These are phyloP conservation scores for Boletus subcaerulescens DNA, from an alignment of 768 basidiomycete species.

Conservation along the genomic window DNA sequence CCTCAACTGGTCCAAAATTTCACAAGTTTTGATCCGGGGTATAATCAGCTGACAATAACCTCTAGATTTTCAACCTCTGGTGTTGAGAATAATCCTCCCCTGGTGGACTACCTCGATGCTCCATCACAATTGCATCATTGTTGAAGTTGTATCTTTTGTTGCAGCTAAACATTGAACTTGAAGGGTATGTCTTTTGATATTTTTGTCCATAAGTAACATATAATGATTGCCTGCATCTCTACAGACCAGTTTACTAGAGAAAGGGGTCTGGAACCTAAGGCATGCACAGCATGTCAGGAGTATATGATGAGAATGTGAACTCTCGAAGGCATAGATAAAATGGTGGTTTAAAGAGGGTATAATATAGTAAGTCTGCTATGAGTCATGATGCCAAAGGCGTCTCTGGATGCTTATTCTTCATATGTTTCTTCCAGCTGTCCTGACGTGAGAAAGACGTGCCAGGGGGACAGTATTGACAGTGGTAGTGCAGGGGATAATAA, in stretches of 20 bases:
- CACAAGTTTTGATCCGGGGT: no score
- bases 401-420: conserved; percentile 7
- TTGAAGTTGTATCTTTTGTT: no score
- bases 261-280: not conserved
- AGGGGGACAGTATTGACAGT: conserved; percentile 11
- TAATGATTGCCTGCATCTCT: not conserved
- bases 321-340: not conserved
- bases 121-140: no score
- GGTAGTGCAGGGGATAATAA: conserved; percentile 15
- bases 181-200: not conserved
- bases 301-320: not conserved
- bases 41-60: no score
- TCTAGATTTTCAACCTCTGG: no score
- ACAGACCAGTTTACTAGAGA: not conserved
- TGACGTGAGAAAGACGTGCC: conserved; percentile 20
- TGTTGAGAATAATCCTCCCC: not conserved
- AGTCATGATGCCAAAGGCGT: not conserved
- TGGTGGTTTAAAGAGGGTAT: not conserved
- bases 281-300: no score
- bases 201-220: not conserved
- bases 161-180: not conserved
- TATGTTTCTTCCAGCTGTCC: conserved; percentile 17
- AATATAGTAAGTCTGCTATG: not conserved
- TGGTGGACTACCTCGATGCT: not conserved
- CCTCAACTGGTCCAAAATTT: no score